Conservation (phyloP, 2,329 filamentous ascomycete genomes). For the Calonectria montana region DNA sequence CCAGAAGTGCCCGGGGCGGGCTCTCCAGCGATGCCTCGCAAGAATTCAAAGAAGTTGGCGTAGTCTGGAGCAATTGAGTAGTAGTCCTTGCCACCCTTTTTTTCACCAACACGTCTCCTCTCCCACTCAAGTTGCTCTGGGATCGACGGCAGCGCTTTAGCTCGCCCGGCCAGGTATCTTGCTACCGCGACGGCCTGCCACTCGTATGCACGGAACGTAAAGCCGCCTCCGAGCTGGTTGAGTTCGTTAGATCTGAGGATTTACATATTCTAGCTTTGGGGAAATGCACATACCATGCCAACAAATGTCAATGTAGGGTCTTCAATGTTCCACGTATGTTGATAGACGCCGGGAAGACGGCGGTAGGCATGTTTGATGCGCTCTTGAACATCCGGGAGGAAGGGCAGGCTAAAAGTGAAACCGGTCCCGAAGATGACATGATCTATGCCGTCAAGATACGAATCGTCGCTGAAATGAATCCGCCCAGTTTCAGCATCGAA, state of each 20-base stretch:
- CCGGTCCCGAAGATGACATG: slow-evolving; percentile 28
- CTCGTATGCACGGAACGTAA: slow-evolving; percentile 38
- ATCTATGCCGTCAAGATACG: slow-evolving; percentile 13
- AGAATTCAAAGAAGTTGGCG: slow-evolving; percentile 28
- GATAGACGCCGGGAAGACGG: slow-evolving; percentile 24
- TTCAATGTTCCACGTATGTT: slow-evolving; percentile 26
- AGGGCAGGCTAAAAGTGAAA: slow-evolving; percentile 26
- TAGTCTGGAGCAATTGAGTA: slow-evolving; percentile 35
- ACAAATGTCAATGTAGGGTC: slow-evolving; percentile 28
- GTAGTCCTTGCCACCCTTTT: slow-evolving; percentile 33
- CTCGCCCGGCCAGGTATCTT: slow-evolving; percentile 24
- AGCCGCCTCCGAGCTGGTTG: slow-evolving; percentile 30
- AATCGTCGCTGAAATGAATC: slow-evolving; percentile 18
- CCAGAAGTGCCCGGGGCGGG: slow-evolving; percentile 24
- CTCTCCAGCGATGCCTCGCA: slow-evolving; percentile 27
- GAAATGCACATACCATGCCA: slow-evolving; percentile 12
- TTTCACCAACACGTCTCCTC: slow-evolving; percentile 27
- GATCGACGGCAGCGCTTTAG: slow-evolving; percentile 21
- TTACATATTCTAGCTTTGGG: neutral
- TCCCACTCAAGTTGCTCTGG: slow-evolving; percentile 36
- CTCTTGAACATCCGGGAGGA: slow-evolving; percentile 20
- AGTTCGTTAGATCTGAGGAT: neutral
- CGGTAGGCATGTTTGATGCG: slow-evolving; percentile 15
- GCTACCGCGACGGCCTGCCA: slow-evolving; percentile 35
- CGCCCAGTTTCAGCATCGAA: slow-evolving; percentile 21